A percentile compares a stretch with the other conserved stretches of the same genome.
phyloP scores from a whole-genome alignment of 129 eudicot genomes.

The Scalesia atractyloides region DNA sequence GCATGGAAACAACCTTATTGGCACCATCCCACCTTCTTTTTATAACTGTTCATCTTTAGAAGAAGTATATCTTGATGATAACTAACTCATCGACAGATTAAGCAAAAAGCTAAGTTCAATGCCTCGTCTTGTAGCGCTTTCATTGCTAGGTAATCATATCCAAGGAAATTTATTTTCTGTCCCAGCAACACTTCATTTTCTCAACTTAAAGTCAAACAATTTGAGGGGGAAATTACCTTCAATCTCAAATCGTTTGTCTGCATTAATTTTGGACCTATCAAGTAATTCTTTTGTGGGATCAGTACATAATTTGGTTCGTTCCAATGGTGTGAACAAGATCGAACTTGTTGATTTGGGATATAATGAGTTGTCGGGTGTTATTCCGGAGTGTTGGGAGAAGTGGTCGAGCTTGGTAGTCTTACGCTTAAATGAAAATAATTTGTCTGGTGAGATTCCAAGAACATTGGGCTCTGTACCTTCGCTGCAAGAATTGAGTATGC shows the following conservation, averaged over 20 bases:
- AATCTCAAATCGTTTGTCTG: not conserved
- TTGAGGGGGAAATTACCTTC: not conserved
- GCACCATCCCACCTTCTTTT: not conserved
- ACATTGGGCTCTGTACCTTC: not conserved
- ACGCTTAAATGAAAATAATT: not conserved
- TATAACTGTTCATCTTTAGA: not conserved
- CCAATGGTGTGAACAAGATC: not conserved
- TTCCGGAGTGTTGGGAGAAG: slow-evolving; percentile 31
- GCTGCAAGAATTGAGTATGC: not conserved
- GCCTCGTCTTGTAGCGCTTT: no score
- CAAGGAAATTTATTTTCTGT: no score
- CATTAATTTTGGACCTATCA: not conserved
- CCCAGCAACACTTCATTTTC: not conserved
- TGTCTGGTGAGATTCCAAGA: slow-evolving; percentile 4
- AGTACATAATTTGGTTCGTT: not conserved
- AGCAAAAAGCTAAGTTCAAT: no score
- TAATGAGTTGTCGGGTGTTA: slow-evolving; percentile 32
- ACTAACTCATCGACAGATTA: not conserved
- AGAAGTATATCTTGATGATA: not conserved
- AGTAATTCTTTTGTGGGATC: not conserved
- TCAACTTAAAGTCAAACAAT: not conserved
- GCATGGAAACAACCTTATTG: not conserved
- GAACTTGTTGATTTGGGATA: not conserved
- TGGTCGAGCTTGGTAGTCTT: slow-evolving; percentile 18
- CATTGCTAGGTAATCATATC: no score